A percentile compares a stretch with the other conserved stretches of the same genome.
Conservation (phyloP, 1,139 yeast species). For the Dujonia santamariae region DNA sequence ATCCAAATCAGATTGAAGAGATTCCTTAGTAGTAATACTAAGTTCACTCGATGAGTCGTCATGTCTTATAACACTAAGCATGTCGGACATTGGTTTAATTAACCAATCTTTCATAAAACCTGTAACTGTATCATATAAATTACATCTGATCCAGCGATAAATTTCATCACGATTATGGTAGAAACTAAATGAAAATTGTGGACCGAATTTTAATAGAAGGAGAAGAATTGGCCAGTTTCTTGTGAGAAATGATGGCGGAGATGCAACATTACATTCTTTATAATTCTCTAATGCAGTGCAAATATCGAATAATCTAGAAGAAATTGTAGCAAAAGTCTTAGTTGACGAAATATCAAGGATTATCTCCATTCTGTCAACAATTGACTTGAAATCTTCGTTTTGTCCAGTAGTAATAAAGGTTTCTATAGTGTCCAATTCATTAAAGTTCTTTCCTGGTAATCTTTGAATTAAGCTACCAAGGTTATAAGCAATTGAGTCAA, state of each 20-base stretch:
- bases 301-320: constrained; percentile 12
- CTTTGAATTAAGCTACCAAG: constrained; percentile 30
- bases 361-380: constrained; percentile 2
- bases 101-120: constrained; percentile 85
- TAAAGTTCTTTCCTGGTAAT: constrained; percentile 17
- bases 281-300: constrained; percentile 11
- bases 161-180: constrained; percentile 54
- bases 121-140: constrained; percentile 57
- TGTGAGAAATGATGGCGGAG: constrained; percentile 45
- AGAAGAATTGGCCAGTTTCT: constrained; percentile 69
- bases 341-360: constrained; percentile 1
- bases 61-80: constrained; percentile 76
- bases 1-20: constrained; percentile 71
- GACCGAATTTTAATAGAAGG: constrained; percentile 45
- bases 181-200: constrained; percentile 38
- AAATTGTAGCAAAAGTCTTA: background rate
- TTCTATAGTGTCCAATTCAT: constrained; percentile 5
- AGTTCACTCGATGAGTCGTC: constrained; percentile 60
- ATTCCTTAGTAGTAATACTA: constrained; percentile 76
- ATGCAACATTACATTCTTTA: constrained; percentile 14
- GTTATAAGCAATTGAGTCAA: constrained; percentile 22
- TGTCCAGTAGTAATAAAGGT: constrained; percentile 1
- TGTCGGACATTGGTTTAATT: constrained; percentile 68
- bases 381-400: background rate
- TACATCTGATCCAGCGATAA: constrained; percentile 51